Evolutionary conservation across 768 basidiomycete genomes (phyloP).

Genomic region (Naganishia vaughanmartiniae): DNA sequence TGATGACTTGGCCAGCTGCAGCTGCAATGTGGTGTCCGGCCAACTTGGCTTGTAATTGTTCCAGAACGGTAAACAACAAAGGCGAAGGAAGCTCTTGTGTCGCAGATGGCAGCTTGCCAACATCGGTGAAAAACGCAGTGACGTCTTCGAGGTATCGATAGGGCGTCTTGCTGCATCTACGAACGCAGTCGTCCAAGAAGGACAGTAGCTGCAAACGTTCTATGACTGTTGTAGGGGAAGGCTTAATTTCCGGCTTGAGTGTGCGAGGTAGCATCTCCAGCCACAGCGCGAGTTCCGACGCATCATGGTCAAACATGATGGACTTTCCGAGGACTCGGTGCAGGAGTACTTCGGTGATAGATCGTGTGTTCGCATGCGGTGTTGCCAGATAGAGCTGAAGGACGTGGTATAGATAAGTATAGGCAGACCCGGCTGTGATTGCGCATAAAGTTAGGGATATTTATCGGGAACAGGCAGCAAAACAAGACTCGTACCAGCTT

Average conservation of each 20-base stretch:
- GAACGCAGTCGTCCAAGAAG: constrained; percentile 83
- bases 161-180: constrained; percentile 75
- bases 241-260: constrained; percentile 59
- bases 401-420: constrained; percentile 70
- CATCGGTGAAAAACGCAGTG: constrained; percentile 10
- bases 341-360: constrained; percentile 61
- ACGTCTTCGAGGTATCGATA: constrained; percentile 77
- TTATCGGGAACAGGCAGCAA: background rate
- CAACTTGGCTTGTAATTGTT: constrained; percentile 72
- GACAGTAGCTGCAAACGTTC: constrained; percentile 58
- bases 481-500: constrained; percentile 59
- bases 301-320: constrained; percentile 75
- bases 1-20: constrained; percentile 65
- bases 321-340: constrained; percentile 66
- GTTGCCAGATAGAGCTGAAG: constrained; percentile 63
- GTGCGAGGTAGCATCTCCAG: constrained; percentile 62
- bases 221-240: constrained; percentile 59
- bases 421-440: constrained; percentile 53
- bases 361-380: constrained; percentile 58
- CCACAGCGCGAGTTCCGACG: constrained; percentile 71
- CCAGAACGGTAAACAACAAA: constrained; percentile 72
- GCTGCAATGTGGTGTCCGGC: constrained; percentile 59
- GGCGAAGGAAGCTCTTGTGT: constrained; percentile 61
- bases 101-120: constrained; percentile 30
- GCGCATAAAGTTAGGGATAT: constrained; percentile 39